Base-by-base conservation (phyloP, 768 basidiomycete genomes). In the Podaxis sp. region DNA sequence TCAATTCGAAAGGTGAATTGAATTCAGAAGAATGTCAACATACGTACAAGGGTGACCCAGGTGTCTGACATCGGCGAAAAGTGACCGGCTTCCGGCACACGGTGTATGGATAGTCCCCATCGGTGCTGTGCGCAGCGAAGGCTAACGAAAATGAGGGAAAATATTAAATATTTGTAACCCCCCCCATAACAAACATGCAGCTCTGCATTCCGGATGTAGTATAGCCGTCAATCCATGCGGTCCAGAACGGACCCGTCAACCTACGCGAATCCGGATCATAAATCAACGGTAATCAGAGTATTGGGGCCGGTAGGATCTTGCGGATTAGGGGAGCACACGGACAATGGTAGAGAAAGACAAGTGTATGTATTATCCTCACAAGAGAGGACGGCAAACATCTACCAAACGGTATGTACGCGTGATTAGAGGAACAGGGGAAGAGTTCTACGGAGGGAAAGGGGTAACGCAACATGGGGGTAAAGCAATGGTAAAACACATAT, bases 381-480 rank as follows among this genome's bases (percentile, higher is more conserved):
- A 63, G 51, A 52, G 60, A 64, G 61, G 30, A 36, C 52, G 33
- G 61, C 57, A 57, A 64, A 55, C 58, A 46, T 46, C 57, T 57
- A 59, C 63, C 66, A 42, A 62, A 55, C 55, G 62, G 58, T 56
- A 65, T 61, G 48, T 63, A 53, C 46, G 64, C 40, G 56, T 62
- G 54, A 52, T 63, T 58, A 66, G 61, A 62, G 64, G 70, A 68
- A 66, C 66, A 65, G 65, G 40, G 33, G 59, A 61, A 67, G 60
- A 67, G 63, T 63, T 61, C 48, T 67, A 63, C 61, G 39, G 59
- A 56, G 53, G 36, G 53, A 49, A 61, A 67, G 66, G 70, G 65
- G 65, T 74, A 74, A 63, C 66, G 67, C 69, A 74, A 73, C 70
- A 76, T 61, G 68, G 66, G 69, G 60, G 8, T 7, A 64, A 68